Evolutionary conservation across 192 early-diverging fungal genomes (phyloP), one percentile per base, ranked within the genome.

Genomic region (Backusella liffmaniae): DNA sequence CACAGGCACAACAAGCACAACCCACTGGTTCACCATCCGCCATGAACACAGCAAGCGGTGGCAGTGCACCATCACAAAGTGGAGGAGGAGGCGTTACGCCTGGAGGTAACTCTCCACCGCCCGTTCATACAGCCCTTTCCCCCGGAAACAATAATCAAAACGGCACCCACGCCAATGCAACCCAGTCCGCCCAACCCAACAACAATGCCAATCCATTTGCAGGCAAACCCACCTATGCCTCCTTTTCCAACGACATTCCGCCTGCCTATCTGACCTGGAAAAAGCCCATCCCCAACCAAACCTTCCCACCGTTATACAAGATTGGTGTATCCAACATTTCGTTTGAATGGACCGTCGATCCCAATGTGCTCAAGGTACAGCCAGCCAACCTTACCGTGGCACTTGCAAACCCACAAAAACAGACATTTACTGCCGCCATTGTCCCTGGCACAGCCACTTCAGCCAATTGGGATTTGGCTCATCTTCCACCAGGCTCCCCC

Each of bases 181-280:
- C 75, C 5, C 75, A 76, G 49, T 70, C 75, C 5, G 51, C 46
- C 13, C 62, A 49, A 30, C 44, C 46, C 32, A 70, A 70, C 23
- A 49, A 49, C 26, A 70, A 78, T 36, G 67, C 30, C 23, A 79
- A 79, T 68, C 77, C 77, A 37, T 79, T 79, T 70, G 51, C 39
- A 56, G 77, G 77, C 15, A 79, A 79, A 32, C 77, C 77, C 12
- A 79, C 77, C 1, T 73, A 66, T 35, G 77, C 72, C 16, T 70
- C 77, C 1, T 79, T 66, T 9, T 44, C 65, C 5, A 79, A 79
- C 35, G 65, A 81, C 44, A 74, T 77, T 0, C 80, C 75, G 21
- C 80, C 80, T 21, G 80, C 80, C 4, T 81, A 81, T 69, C 44
- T 81, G 9, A 81, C 80, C 36, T 81, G 80, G 80, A 77, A 77